Evolutionary conservation across 2,329 filamentous ascomycete species (phyloP).

Genomic region (Stagonosporopsis cucurbitacearum): DNA sequence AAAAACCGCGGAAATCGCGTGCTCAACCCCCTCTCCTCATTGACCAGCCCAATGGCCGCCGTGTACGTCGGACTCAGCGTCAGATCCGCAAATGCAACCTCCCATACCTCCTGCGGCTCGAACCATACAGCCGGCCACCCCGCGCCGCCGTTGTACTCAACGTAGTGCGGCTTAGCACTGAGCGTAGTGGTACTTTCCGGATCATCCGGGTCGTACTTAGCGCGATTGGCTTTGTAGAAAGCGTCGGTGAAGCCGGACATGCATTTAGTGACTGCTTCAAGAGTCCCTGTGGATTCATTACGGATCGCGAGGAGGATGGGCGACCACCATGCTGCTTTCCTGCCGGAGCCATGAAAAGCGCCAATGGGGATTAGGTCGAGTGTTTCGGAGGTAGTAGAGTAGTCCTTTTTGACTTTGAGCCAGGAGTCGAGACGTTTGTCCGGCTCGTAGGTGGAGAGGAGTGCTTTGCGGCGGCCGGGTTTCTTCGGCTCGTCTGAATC

Average conservation of each 20-base stretch:
- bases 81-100: conserved; percentile 94
- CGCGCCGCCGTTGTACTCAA: conserved; percentile 75
- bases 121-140: conserved; percentile 88
- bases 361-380: conserved; percentile 90
- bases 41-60: conserved; percentile 86
- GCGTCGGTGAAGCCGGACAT: conserved; percentile 95
- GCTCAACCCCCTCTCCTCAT: conserved; percentile 84
- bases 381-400: conserved; percentile 85
- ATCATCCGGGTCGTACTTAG: conserved; percentile 71
- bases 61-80: conserved; percentile 92
- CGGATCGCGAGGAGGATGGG: conserved; percentile 91
- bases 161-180: conserved; percentile 72
- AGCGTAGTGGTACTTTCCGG: conserved; percentile 50
- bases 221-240: conserved; percentile 74
- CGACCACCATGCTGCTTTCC: conserved; percentile 96
- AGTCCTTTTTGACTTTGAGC: conserved; percentile 99
- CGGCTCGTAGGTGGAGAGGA: conserved; percentile 92
- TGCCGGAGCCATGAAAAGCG: conserved; percentile 90
- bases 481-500: conserved; percentile 30
- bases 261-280: conserved; percentile 96
- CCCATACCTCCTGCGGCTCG: conserved; percentile 96
- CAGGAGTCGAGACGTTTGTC: conserved; percentile 97
- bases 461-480: conserved; percentile 72
- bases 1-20: conserved; percentile 90
- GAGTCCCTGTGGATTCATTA: conserved; percentile 80